A percentile compares a stretch with the other conserved stretches of the same genome.
phyloP scores from a whole-genome alignment of 192 early-diverging fungal species.

The Pilobolus umbonatus region DNA sequence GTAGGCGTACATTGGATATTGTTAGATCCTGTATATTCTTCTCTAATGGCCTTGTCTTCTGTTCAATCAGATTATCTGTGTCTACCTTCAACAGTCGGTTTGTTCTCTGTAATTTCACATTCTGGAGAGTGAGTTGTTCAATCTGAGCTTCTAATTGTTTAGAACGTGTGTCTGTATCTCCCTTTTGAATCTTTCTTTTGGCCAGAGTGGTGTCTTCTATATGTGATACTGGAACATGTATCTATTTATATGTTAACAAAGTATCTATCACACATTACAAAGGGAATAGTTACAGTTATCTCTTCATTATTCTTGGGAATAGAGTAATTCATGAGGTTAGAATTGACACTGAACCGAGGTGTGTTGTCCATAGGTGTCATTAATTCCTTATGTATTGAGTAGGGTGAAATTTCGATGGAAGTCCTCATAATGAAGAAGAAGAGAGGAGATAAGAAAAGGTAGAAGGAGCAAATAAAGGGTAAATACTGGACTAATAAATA shows the following conservation, averaged over 20 bases:
- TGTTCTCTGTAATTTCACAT: conserved; percentile 35
- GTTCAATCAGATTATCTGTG: conserved; percentile 37
- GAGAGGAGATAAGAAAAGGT: neutral
- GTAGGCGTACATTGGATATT: conserved; percentile 30
- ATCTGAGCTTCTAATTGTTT: conserved; percentile 35
- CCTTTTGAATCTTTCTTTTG: conserved; percentile 29
- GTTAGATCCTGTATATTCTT: conserved; percentile 27
- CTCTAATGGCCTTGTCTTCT: conserved; percentile 32
- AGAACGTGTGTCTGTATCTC: conserved; percentile 28
- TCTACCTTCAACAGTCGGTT: conserved; percentile 40
- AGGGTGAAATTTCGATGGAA: neutral
- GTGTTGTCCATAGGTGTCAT: too few species aligned
- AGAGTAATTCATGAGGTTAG: conserved; percentile 41
- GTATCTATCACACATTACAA: neutral
- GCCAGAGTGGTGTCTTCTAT: neutral
- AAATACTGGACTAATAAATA: too few species aligned
- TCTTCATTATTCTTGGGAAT: conserved; percentile 32
- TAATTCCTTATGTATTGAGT: neutral
- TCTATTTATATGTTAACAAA: neutral
- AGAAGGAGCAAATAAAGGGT: too few species aligned
- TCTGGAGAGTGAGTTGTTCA: conserved; percentile 32
- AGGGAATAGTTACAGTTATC: conserved; percentile 7
- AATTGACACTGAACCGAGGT: conserved; percentile 35
- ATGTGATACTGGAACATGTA: neutral
- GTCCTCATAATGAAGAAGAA: neutral